These are phyloP conservation scores for Euptelea pleiosperma DNA, from an alignment of 164 flowering plant species.

Conservation along the genomic window DNA sequence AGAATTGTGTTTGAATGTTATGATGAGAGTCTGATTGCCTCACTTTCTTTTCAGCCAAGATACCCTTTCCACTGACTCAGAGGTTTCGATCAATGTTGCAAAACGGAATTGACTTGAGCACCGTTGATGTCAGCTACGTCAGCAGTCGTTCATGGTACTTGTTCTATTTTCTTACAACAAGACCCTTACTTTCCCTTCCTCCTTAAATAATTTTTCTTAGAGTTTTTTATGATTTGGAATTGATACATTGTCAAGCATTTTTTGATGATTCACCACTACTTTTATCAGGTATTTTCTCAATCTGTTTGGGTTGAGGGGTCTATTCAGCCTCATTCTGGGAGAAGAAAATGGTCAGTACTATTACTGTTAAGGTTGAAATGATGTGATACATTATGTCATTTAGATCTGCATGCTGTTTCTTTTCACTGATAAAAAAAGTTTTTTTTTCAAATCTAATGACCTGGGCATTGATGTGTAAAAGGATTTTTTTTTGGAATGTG, in stretches of 20 bases:
- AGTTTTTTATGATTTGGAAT: neutral
- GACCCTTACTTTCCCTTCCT: neutral
- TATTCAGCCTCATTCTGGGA: slow-evolving; percentile 94
- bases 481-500: neutral
- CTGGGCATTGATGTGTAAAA: neutral
- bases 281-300: slow-evolving; percentile 89
- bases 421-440: neutral
- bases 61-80: slow-evolving; percentile 97
- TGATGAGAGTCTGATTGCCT: neutral
- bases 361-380: neutral
- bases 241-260: neutral
- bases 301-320: slow-evolving; percentile 90
- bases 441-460: neutral
- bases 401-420: neutral
- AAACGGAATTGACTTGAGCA: slow-evolving; percentile 97
- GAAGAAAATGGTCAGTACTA: slow-evolving; percentile 86
- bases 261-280: slow-evolving; percentile 14
- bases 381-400: neutral
- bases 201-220: neutral
- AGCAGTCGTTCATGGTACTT: slow-evolving; percentile 97
- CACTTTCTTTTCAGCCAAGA: slow-evolving; percentile 61
- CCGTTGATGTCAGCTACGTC: slow-evolving; percentile 98
- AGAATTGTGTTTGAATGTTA: neutral
- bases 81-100: slow-evolving; percentile 97
- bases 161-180: slow-evolving; percentile 9